Conservation (phyloP, 495 filamentous ascomycete species). For the Aspergillus ellipticus region DNA sequence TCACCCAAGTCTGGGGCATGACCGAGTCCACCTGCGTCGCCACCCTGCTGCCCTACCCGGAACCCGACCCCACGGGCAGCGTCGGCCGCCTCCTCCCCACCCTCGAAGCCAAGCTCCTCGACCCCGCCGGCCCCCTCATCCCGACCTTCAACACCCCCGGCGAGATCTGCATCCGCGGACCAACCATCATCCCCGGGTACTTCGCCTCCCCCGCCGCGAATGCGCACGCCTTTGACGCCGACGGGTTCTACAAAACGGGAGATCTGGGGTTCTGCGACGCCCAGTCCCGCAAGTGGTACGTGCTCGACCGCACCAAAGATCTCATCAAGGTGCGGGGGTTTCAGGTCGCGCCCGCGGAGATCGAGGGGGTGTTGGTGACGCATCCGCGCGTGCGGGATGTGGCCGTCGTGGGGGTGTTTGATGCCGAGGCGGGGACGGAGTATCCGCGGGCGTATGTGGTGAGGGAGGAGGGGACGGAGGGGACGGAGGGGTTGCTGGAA, state of each 20-base stretch:
- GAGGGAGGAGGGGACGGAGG: slow-evolving; percentile 31
- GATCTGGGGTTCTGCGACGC: slow-evolving; percentile 58
- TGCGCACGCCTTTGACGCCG: slow-evolving; percentile 54
- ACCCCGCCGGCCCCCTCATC: too few relatives aligned
- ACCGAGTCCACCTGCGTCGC: slow-evolving; percentile 63
- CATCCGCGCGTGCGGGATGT: slow-evolving; percentile 57
- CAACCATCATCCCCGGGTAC: slow-evolving; percentile 59
- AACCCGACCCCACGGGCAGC: slow-evolving; percentile 54
- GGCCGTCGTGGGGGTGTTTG: slow-evolving; percentile 55
- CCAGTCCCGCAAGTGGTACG: slow-evolving; percentile 56
- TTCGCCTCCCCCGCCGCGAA: slow-evolving; percentile 53
- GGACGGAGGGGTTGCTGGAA: slow-evolving; percentile 22
- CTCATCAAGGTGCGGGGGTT: slow-evolving; percentile 75
- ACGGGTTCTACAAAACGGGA: slow-evolving; percentile 63
- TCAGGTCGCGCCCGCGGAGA: slow-evolving; percentile 65
- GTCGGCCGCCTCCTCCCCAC: slow-evolving; percentile 58
- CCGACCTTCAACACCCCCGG: slow-evolving; percentile 54
- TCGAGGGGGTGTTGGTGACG: slow-evolving; percentile 61
- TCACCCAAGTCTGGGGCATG: slow-evolving; percentile 69
- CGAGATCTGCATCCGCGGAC: slow-evolving; percentile 56
- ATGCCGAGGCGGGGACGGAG: slow-evolving; percentile 61
- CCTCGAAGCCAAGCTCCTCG: slow-evolving; percentile 60
- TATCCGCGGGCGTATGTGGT: slow-evolving; percentile 62
- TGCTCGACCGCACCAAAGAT: slow-evolving; percentile 69
- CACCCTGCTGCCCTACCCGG: slow-evolving; percentile 46